Evolutionary conservation across 495 filamentous ascomycete species (phyloP).

Genomic region (Hamigera avellanea): DNA sequence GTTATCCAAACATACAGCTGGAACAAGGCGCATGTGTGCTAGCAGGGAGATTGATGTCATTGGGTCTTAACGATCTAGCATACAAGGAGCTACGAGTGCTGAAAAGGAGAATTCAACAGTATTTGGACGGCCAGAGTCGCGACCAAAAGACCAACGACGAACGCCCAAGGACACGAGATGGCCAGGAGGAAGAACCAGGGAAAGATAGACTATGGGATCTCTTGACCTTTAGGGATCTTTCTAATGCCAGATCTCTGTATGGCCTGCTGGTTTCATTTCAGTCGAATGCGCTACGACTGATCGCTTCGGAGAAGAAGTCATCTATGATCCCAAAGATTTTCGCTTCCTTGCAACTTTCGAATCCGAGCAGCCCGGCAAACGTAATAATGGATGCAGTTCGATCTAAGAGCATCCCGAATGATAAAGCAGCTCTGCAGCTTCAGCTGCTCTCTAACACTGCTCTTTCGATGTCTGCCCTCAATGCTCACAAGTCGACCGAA

Average conservation of each 20-base stretch:
- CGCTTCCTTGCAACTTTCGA: conserved; percentile 28
- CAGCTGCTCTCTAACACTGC: conserved; percentile 58
- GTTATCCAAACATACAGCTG: conserved; percentile 56
- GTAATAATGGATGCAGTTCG: conserved; percentile 45
- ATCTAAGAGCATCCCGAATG: conserved; percentile 25
- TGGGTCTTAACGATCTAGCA: conserved; percentile 66
- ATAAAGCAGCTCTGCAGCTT: conserved; percentile 57
- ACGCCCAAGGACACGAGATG: conserved; percentile 6
- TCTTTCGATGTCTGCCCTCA: conserved; percentile 45
- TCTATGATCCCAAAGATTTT: conserved; percentile 40
- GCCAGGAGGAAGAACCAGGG: conserved; percentile 15
- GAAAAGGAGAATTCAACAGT: conserved; percentile 51
- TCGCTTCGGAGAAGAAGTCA: conserved; percentile 28
- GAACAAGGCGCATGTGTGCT: conserved; percentile 77
- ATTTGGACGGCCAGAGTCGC: conserved; percentile 14
- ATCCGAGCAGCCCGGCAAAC: conserved; percentile 51
- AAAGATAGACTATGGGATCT: conserved; percentile 49
- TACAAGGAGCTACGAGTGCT: conserved; percentile 58
- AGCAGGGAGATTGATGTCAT: conserved; percentile 55
- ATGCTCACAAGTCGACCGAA: conserved; percentile 8
- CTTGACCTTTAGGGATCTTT: conserved; percentile 42
- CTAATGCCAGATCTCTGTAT: conserved; percentile 23
- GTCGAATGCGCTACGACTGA: conserved; percentile 37
- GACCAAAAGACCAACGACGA: conserved; percentile 10
- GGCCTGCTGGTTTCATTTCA: conserved; percentile 29